A percentile compares a stretch with the other conserved stretches of the same genome.
Evolutionary conservation across 148 eudicot species (phyloP).

Genomic region (Chenopodium suecicum): DNA sequence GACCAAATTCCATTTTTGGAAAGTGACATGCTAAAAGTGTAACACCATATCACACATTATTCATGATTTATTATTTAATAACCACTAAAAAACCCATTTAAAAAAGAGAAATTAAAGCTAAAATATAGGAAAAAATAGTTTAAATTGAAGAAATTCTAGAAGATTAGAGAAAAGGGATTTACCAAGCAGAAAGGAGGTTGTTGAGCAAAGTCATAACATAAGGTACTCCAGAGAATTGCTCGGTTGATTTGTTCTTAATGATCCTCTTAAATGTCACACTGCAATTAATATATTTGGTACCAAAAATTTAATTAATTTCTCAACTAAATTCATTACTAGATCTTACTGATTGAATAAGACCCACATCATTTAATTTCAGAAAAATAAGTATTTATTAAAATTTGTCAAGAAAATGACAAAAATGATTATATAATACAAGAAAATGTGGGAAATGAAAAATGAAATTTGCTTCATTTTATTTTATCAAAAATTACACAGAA

Average conservation of each 20-base stretch:
- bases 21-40: neutral
- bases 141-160: neutral
- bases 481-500: too few species aligned
- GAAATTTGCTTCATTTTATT: conserved; percentile 1
- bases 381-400: neutral
- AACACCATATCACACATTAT: neutral
- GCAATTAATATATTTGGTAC: neutral
- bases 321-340: conserved; percentile 7
- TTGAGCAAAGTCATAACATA: conserved; percentile 84
- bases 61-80: neutral
- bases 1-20: neutral
- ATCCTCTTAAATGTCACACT: conserved; percentile 65
- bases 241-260: conserved; percentile 52
- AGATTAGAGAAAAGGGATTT: neutral
- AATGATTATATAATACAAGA: neutral
- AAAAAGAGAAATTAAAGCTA: too few species aligned
- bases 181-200: conserved; percentile 80
- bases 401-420: conserved; percentile 23
- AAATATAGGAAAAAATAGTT: too few species aligned
- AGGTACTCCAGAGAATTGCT: conserved; percentile 73
- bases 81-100: neutral
- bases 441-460: neutral
- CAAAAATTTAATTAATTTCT: neutral
- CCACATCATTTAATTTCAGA: conserved; percentile 21
- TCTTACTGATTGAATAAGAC: conserved; percentile 11